phyloP scores from a whole-genome alignment of 352 stramenopile species.

The Plasmopara muralis region DNA sequence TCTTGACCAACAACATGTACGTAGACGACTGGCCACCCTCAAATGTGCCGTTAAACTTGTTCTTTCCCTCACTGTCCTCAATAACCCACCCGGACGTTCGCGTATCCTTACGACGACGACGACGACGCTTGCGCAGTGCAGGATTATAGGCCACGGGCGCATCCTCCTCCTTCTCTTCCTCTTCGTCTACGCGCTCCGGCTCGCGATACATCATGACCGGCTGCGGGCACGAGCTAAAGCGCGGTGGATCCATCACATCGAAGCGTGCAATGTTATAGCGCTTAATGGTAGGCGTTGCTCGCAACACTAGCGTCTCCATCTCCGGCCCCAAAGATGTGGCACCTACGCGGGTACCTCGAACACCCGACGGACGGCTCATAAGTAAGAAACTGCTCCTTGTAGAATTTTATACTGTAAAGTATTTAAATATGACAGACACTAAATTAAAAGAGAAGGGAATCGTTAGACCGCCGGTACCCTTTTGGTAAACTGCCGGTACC shows the following conservation, averaged over 20 bases:
- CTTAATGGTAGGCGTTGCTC: conserved; percentile 82
- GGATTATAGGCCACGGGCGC: conserved; percentile 62
- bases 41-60: conserved; percentile 77
- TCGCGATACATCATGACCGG: conserved; percentile 86
- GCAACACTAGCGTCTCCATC: conserved; percentile 71
- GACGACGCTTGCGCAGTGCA: conserved; percentile 63
- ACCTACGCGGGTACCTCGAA: not conserved
- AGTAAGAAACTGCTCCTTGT: not conserved
- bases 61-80: conserved; percentile 74
- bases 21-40: conserved; percentile 77
- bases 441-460: no score
- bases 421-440: no score
- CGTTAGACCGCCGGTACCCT: no score
- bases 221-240: conserved; percentile 53
- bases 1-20: conserved; percentile 85
- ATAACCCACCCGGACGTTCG: conserved; percentile 80
- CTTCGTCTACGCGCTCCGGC: conserved; percentile 68
- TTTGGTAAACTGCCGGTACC: no score
- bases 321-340: conserved; percentile 5
- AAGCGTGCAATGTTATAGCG: conserved; percentile 85
- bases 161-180: conserved; percentile 78
- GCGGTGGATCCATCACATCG: conserved; percentile 57
- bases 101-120: conserved; percentile 67
- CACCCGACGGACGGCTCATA: conserved; percentile 12
- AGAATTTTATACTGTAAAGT: no score